phyloP scores from a whole-genome alignment of 1,284 basidiomycete genomes.

The Cronartium quercuum region DNA sequence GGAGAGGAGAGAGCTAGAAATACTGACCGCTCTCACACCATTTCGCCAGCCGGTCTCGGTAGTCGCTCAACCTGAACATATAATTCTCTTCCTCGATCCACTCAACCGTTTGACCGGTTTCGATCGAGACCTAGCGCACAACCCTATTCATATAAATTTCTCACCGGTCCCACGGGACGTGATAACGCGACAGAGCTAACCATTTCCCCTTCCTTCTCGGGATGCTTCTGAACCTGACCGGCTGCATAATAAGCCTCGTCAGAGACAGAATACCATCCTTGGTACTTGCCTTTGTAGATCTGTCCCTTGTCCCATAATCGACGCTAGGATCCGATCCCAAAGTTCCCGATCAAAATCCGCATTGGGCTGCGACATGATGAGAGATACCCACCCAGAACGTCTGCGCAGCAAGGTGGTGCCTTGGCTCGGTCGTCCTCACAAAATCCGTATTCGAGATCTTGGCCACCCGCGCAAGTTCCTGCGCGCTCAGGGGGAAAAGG shows the following conservation, averaged over 20 bases:
- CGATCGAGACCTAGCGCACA: slow-evolving; percentile 43
- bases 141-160: not conserved
- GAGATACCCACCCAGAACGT: slow-evolving; percentile 45
- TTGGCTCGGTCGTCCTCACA: slow-evolving; percentile 48
- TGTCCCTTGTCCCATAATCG: slow-evolving; percentile 42
- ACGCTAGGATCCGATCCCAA: slow-evolving; percentile 2
- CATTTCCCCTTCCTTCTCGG: slow-evolving; percentile 41
- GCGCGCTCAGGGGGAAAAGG: not conserved
- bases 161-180: no score
- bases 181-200: slow-evolving; percentile 4
- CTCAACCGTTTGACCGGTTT: slow-evolving; percentile 48
- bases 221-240: slow-evolving; percentile 43
- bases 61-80: slow-evolving; percentile 48
- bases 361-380: not conserved
- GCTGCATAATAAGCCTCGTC: slow-evolving; percentile 49
- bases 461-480: slow-evolving; percentile 45
- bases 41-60: slow-evolving; percentile 43
- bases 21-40: slow-evolving; percentile 45
- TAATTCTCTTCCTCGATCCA: slow-evolving; percentile 49
- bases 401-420: slow-evolving; percentile 45
- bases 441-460: slow-evolving; percentile 45
- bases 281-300: slow-evolving; percentile 48
- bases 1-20: not conserved
- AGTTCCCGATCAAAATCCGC: not conserved
- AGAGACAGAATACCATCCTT: slow-evolving; percentile 49